Evolutionary conservation across 192 early-diverging fungal species (phyloP).

Genomic region (Coemansia sp.): DNA sequence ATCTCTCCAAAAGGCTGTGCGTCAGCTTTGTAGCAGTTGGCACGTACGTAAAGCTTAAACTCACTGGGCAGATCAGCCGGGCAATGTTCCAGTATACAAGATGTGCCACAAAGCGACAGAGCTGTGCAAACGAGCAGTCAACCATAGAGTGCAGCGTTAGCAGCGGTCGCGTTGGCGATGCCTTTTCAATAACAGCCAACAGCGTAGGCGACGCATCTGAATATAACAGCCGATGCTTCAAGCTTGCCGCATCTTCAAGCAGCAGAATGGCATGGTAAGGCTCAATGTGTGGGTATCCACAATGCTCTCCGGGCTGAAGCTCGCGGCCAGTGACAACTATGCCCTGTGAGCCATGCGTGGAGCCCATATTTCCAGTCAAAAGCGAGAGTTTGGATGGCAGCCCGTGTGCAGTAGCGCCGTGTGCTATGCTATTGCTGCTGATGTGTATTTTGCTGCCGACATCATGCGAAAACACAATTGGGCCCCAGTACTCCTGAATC

Average conservation of each 20-base stretch:
- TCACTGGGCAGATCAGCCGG: constrained; percentile 83
- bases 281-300: constrained; percentile 67
- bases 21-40: constrained; percentile 6
- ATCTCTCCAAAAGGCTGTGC: constrained; percentile 4
- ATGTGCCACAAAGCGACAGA: constrained; percentile 87
- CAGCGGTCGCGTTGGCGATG: constrained; percentile 51
- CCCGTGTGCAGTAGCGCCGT: constrained; percentile 13
- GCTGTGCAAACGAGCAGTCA: constrained; percentile 92
- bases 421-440: constrained; percentile 7
- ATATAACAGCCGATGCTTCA: constrained; percentile 77
- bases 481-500: constrained; percentile 39
- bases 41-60: constrained; percentile 75
- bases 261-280: constrained; percentile 88
- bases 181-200: constrained; percentile 64
- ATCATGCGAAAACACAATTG: constrained; percentile 26
- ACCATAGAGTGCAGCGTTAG: constrained; percentile 77
- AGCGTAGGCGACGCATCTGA: constrained; percentile 84
- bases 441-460: background rate
- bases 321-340: constrained; percentile 57
- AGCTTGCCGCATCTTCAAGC: constrained; percentile 76
- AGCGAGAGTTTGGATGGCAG: constrained; percentile 10
- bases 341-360: constrained; percentile 19
- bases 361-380: constrained; percentile 14
- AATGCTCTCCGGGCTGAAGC: constrained; percentile 55
- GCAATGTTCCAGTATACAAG: constrained; percentile 93